phyloP scores from a whole-genome alignment of 1,284 basidiomycete species.

The Melampsora occidentalis region DNA sequence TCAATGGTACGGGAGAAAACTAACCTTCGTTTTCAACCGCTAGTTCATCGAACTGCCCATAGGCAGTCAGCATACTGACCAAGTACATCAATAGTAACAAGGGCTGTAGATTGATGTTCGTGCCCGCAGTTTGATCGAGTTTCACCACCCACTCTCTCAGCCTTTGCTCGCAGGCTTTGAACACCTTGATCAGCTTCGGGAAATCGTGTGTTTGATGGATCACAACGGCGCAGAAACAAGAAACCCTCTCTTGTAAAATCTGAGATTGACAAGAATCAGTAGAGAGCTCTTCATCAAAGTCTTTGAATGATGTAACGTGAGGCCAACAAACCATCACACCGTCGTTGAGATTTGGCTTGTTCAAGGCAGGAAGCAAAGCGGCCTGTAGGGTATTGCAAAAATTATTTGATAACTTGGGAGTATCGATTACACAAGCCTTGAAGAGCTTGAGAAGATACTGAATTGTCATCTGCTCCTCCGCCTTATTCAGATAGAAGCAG shows the following conservation, averaged over 20 bases:
- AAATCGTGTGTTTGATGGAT: conserved; percentile 83
- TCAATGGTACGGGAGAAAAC: conserved; percentile 61
- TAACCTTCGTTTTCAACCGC: conserved; percentile 58
- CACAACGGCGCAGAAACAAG: conserved; percentile 82
- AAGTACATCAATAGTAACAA: conserved; percentile 69
- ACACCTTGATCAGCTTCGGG: conserved; percentile 67
- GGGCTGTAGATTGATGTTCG: conserved; percentile 49
- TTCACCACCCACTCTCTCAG: conserved; percentile 39
- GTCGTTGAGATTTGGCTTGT: conserved; percentile 69
- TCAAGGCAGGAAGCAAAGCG: conserved; percentile 78
- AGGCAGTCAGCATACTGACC: conserved; percentile 76
- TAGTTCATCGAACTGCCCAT: conserved; percentile 73
- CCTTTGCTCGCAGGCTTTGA: conserved; percentile 77
- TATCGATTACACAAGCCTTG: conserved; percentile 73
- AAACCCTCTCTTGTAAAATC: conserved; percentile 82
- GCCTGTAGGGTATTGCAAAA: conserved; percentile 80
- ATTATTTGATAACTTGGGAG: conserved; percentile 73
- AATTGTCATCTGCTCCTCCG: conserved; percentile 74
- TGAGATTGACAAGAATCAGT: conserved; percentile 51
- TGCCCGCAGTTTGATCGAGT: neutral
- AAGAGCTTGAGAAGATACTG: conserved; percentile 86
- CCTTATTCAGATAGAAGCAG: conserved; percentile 55
- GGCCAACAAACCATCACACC: conserved; percentile 45
- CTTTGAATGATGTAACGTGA: neutral
- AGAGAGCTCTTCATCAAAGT: neutral